A percentile compares a stretch with the other conserved stretches of the same genome.
Evolutionary conservation across 805 yeast species (phyloP).

Genomic region (Cyberlindnera nakhonratchasimensis): DNA sequence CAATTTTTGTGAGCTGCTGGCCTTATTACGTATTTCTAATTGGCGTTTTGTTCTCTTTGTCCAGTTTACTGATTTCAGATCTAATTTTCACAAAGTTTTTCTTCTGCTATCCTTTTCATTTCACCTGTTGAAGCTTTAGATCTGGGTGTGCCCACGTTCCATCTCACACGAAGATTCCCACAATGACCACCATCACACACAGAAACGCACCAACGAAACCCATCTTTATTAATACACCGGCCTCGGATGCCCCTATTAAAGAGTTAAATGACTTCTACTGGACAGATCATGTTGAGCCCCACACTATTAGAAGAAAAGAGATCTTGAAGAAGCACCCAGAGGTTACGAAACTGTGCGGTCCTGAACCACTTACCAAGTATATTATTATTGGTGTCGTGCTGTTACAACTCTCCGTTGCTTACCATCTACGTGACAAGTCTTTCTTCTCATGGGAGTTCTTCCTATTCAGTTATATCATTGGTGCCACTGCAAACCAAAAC

Average conservation of each 20-base stretch:
- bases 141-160: constrained; percentile 1
- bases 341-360: constrained; percentile 76
- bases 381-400: constrained; percentile 61
- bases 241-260: constrained; percentile 29
- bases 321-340: constrained; percentile 77
- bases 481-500: constrained; percentile 85
- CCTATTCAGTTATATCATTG: constrained; percentile 67
- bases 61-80: too few relatives aligned
- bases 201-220: constrained; percentile 26
- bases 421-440: constrained; percentile 51
- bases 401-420: constrained; percentile 66
- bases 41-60: too few relatives aligned
- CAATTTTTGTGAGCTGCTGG: too few relatives aligned
- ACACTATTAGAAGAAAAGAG: constrained; percentile 64
- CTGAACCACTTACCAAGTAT: constrained; percentile 83
- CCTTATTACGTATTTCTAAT: too few relatives aligned
- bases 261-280: constrained; percentile 68
- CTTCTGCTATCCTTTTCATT: not conserved
- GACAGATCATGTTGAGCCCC: constrained; percentile 83
- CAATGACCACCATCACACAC: constrained; percentile 29
- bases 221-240: constrained; percentile 30
- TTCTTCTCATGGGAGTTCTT: constrained; percentile 54
- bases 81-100: too few relatives aligned
- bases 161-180: not conserved
- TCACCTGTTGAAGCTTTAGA: not conserved